Conservation (phyloP, 225 moss, liverwort and hornwort species). For the Polytrichum formosum region DNA sequence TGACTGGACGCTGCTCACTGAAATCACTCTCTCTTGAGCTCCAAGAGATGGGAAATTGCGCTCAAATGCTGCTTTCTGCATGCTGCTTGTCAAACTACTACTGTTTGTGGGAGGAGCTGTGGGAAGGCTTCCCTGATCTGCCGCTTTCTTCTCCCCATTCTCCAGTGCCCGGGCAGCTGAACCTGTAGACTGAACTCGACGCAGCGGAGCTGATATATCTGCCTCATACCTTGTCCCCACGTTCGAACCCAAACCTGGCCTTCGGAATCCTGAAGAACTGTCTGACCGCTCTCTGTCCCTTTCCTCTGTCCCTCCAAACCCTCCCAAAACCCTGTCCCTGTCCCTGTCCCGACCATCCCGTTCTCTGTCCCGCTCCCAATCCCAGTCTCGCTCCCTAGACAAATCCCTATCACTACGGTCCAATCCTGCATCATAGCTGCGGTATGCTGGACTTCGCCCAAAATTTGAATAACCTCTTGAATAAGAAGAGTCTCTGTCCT, state of each 20-base stretch:
- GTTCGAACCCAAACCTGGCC: constrained; percentile 57
- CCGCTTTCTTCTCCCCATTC: constrained; percentile 89
- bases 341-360: constrained; percentile 50
- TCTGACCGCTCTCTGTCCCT: constrained; percentile 72
- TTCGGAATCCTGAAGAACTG: constrained; percentile 63
- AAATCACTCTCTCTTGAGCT: constrained; percentile 79
- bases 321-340: constrained; percentile 78
- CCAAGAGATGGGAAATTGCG: constrained; percentile 97
- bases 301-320: constrained; percentile 84
- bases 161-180: constrained; percentile 73
- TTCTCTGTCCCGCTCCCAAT: constrained; percentile 84
- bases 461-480: constrained; percentile 79
- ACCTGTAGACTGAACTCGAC: constrained; percentile 92
- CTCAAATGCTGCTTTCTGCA: constrained; percentile 97
- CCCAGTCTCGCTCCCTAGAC: constrained; percentile 91
- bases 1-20: constrained; percentile 61
- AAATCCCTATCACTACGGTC: constrained; percentile 80
- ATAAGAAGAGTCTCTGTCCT: constrained; percentile 51
- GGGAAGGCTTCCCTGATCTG: constrained; percentile 53
- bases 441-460: constrained; percentile 81
- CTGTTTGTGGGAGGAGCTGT: constrained; percentile 82
- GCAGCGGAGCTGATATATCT: constrained; percentile 47
- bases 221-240: constrained; percentile 66
- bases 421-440: constrained; percentile 68
- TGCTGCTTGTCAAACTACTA: constrained; percentile 91